phyloP scores from a whole-genome alignment of 208 protist genomes.

The Leishmania turanica region DNA sequence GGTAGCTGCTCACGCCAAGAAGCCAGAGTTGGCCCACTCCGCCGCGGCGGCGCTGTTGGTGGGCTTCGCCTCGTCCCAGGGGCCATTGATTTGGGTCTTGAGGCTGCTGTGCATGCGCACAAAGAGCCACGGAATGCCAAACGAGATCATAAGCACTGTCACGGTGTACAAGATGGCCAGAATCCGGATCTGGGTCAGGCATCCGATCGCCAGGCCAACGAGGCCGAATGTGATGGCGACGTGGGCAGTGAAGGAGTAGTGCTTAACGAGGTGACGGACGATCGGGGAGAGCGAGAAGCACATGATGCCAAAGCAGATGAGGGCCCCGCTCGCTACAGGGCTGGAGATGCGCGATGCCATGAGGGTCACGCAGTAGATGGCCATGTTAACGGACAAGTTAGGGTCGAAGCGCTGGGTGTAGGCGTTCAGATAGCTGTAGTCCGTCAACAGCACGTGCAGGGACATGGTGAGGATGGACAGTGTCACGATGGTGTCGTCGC shows the following conservation, averaged over 20 bases:
- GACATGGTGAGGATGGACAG: conserved; percentile 82
- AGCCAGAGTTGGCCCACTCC: conserved; percentile 89
- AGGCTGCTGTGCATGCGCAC: conserved; percentile 70
- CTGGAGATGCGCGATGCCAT: conserved; percentile 83
- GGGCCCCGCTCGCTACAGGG: conserved; percentile 60
- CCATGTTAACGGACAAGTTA: conserved; percentile 82
- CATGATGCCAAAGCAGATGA: conserved; percentile 86
- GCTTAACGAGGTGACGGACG: conserved; percentile 66
- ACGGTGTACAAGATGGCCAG: conserved; percentile 65
- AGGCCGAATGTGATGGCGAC: conserved; percentile 70
- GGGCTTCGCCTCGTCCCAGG: conserved; percentile 92
- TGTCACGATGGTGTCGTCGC: conserved; percentile 90
- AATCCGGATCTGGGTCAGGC: conserved; percentile 57
- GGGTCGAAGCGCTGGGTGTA: conserved; percentile 65
- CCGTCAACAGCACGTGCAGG: conserved; percentile 72
- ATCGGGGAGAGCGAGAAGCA: conserved; percentile 88
- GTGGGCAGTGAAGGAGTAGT: conserved; percentile 61
- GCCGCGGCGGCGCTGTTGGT: conserved; percentile 92
- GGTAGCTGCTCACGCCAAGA: conserved; percentile 43
- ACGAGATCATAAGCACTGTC: conserved; percentile 51
- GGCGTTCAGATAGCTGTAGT: conserved; percentile 90
- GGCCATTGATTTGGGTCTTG: conserved; percentile 91
- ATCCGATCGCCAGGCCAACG: conserved; percentile 55
- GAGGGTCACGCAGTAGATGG: conserved; percentile 81
- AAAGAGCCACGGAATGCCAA: conserved; percentile 85